Conservation (phyloP, 805 yeast species). For the Suhomyces prunicola region DNA sequence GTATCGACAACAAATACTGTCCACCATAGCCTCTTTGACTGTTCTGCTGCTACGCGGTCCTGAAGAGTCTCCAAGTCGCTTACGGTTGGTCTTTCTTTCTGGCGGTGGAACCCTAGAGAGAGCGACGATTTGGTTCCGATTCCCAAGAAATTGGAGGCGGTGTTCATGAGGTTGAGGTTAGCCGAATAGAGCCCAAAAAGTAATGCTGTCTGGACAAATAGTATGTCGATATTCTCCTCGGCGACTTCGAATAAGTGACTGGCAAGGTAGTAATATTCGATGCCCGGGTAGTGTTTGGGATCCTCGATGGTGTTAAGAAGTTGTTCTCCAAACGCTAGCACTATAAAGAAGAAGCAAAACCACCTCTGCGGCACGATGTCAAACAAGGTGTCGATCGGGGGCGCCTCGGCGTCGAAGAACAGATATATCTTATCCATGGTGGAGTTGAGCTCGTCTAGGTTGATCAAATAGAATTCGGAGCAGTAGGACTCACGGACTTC, state of each 20-base stretch:
- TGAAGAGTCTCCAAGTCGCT: constrained; percentile 1
- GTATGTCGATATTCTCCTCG: constrained; percentile 26
- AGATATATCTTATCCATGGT: constrained; percentile 7
- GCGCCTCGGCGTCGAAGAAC: not conserved
- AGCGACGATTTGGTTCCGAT: constrained; percentile 39
- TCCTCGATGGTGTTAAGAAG: constrained; percentile 13
- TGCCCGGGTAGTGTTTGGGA: constrained; percentile 26
- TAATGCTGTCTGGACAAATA: constrained; percentile 35
- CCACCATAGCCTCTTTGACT: constrained; percentile 42
- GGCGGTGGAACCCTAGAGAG: constrained; percentile 37
- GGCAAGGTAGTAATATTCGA: constrained; percentile 31
- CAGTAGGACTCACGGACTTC: constrained; percentile 29
- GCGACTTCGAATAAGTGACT: constrained; percentile 30
- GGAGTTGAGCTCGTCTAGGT: constrained; percentile 18
- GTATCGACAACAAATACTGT: constrained; percentile 38
- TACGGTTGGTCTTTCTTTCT: constrained; percentile 12
- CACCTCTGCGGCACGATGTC: not conserved
- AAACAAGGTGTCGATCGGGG: not conserved
- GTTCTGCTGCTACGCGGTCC: constrained; percentile 18
- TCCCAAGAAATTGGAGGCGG: constrained; percentile 39
- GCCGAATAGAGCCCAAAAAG: constrained; percentile 36
- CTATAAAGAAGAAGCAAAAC: constrained; percentile 23
- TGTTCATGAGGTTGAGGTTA: constrained; percentile 34
- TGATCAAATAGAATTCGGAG: constrained; percentile 35
- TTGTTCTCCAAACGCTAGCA: constrained; percentile 41